Base-by-base conservation (phyloP, 257 asterid genomes). In the Linaria vulgaris region DNA sequence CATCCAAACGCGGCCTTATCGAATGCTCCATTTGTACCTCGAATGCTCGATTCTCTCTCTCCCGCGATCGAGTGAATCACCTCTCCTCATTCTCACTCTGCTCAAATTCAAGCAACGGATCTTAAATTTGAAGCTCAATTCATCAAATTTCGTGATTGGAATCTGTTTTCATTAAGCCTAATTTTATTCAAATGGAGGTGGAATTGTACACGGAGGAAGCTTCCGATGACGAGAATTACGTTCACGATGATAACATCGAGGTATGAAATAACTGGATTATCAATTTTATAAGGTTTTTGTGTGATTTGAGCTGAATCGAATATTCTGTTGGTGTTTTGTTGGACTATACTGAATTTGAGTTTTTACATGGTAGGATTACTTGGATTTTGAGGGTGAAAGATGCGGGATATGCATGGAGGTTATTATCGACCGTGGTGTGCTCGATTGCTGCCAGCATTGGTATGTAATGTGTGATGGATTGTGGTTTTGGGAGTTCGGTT, bases 371-470 rank as follows among this genome's bases (percentile, higher is more conserved):
- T 88, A 92, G 97, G 94, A 87, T 47, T 82, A 72, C 78, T 63
- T 79, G 63, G 78, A 73, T 76, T 71, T 78, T 47, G 96, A 85
- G 57, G 96, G 97, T 27, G 99, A 87, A 74, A 77, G 95, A 69
- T 92, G 99, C 78, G 99, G 99, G 60, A 89, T 92, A 69, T 92
- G 99, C 72, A 89, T 80, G 95, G 96, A 87, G 73, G 72, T 79
- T 52, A 95, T 92, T 66, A 72, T 92, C 53, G 97, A 92, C 72
- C 77, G 97, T 79, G 99, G 99, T 12, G 95, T 92, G 59, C 87
- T 92, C 54, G 99, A 92, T 83, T 92, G 99, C 85, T 92, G 99
- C 77, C 94, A 89, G 61, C 99, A 92, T 59, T 92, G 99, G 99
- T 92, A 82, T 61, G 77, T n/a, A 58, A 47, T 21, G 17, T 68